These are phyloP conservation scores for Paecilomyces niveus DNA, from an alignment of 2,329 filamentous ascomycete species.

Conservation along the genomic window DNA sequence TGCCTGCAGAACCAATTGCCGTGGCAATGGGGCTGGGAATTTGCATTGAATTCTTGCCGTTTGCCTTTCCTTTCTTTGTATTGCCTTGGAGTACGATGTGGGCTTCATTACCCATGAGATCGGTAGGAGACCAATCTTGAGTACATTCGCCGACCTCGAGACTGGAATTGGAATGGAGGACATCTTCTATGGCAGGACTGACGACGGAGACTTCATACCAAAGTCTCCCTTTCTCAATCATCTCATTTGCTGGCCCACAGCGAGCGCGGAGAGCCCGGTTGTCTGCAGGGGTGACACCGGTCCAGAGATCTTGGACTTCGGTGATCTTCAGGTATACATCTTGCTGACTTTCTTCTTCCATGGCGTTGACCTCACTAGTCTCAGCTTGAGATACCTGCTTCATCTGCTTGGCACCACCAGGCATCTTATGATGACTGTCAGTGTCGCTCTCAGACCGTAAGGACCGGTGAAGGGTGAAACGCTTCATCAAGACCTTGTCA, in stretches of 20 bases:
- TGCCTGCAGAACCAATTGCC: slow-evolving; percentile 18
- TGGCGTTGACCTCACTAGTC: slow-evolving; percentile 4
- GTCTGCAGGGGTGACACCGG: slow-evolving; percentile 14
- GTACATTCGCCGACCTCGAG: slow-evolving; percentile 29
- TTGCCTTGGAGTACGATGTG: slow-evolving; percentile 7
- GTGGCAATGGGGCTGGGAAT: slow-evolving; percentile 12
- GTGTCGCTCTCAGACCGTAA: slow-evolving; percentile 4
- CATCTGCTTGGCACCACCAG: neutral
- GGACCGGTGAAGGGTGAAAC: slow-evolving; percentile 24
- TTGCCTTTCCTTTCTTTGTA: neutral
- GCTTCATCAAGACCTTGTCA: slow-evolving; percentile 28
- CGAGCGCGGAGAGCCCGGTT: slow-evolving; percentile 20
- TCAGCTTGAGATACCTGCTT: neutral
- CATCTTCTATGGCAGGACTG: slow-evolving; percentile 26
- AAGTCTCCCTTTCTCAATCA: slow-evolving; percentile 24
- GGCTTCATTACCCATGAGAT: slow-evolving; percentile 22
- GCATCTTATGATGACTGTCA: neutral
- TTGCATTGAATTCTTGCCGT: neutral
- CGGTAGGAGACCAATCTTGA: slow-evolving; percentile 20
- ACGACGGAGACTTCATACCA: slow-evolving; percentile 36
- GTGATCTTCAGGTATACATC: slow-evolving; percentile 28
- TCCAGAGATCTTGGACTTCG: slow-evolving; percentile 31
- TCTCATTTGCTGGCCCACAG: slow-evolving; percentile 15
- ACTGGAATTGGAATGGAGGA: slow-evolving; percentile 23
- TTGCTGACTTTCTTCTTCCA: slow-evolving; percentile 6